phyloP scores from a whole-genome alignment of 306 rosid species.

The Morella rubra region DNA sequence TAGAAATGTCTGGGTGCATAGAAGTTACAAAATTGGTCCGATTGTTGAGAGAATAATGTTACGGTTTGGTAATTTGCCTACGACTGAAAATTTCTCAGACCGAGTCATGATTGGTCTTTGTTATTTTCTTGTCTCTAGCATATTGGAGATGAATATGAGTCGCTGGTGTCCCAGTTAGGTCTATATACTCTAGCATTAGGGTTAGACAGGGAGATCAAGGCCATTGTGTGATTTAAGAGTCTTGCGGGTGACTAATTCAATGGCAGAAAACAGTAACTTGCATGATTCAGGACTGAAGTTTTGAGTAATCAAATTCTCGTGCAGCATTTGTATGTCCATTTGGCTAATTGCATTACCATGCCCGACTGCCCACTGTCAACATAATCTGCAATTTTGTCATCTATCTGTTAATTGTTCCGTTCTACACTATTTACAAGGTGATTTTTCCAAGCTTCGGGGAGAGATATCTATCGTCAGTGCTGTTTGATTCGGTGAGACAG shows the following conservation, averaged over 20 bases:
- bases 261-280: background rate
- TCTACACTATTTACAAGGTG: conserved; percentile 41
- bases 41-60: too few species aligned
- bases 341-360: background rate
- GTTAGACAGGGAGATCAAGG: too few species aligned
- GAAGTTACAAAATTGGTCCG: conserved; percentile 2
- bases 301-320: background rate
- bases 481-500: conserved; percentile 62
- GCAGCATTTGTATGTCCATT: background rate
- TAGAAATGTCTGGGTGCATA: background rate
- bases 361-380: background rate
- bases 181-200: too few species aligned
- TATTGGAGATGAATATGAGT: too few species aligned
- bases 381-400: background rate
- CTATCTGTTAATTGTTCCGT: background rate
- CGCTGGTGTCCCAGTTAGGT: too few species aligned
- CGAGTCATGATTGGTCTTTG: too few species aligned
- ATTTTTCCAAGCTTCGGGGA: conserved; percentile 87
- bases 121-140: too few species aligned
- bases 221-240: background rate
- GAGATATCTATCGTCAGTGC: conserved; percentile 72
- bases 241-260: background rate
- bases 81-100: too few species aligned
- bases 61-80: too few species aligned
- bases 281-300: background rate